A percentile compares a stretch with the other conserved stretches of the same genome.
Conservation (phyloP, 2,329 filamentous ascomycete species). For the Geosmithia flava region DNA sequence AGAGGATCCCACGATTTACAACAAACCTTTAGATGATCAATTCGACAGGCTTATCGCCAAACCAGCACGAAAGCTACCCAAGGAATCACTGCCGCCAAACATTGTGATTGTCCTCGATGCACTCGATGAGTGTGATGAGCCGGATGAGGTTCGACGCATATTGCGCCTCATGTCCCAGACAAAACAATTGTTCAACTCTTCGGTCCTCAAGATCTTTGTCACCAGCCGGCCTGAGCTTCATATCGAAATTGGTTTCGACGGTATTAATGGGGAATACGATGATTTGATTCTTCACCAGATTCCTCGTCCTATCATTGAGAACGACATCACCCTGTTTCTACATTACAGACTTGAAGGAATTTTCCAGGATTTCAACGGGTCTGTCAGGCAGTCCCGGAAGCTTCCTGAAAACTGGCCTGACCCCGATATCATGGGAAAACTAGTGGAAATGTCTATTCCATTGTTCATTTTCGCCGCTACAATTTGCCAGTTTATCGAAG, state of each 20-base stretch:
- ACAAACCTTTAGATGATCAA: slow-evolving; percentile 4
- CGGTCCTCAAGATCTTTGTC: slow-evolving; percentile 18
- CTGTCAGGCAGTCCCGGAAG: background rate
- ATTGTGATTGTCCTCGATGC: slow-evolving; percentile 1
- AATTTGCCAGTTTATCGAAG: slow-evolving; percentile 7
- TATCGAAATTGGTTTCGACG: slow-evolving; percentile 18
- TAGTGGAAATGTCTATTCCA: slow-evolving; percentile 13
- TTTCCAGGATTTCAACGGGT: slow-evolving; percentile 8
- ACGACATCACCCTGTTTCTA: slow-evolving; percentile 21
- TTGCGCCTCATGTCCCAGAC: slow-evolving; percentile 1
- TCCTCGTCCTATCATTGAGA: slow-evolving; percentile 11
- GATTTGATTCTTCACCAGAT: slow-evolving; percentile 21
- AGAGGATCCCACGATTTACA: background rate
- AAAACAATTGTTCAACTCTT: background rate
- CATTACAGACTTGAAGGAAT: slow-evolving; percentile 14
- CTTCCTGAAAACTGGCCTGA: slow-evolving; percentile 5
- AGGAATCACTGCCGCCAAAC: background rate
- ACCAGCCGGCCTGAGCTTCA: slow-evolving; percentile 25
- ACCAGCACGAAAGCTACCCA: background rate
- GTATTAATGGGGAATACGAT: slow-evolving; percentile 15
- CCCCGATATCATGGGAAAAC: background rate
- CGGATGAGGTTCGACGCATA: background rate
- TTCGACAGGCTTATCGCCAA: background rate
- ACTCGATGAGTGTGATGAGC: background rate
- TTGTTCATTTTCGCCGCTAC: slow-evolving; percentile 20